Evolutionary conservation across 768 basidiomycete genomes (phyloP), one percentile per base, ranked within the genome.

Genomic region (Thelephora aurantiotincta): DNA sequence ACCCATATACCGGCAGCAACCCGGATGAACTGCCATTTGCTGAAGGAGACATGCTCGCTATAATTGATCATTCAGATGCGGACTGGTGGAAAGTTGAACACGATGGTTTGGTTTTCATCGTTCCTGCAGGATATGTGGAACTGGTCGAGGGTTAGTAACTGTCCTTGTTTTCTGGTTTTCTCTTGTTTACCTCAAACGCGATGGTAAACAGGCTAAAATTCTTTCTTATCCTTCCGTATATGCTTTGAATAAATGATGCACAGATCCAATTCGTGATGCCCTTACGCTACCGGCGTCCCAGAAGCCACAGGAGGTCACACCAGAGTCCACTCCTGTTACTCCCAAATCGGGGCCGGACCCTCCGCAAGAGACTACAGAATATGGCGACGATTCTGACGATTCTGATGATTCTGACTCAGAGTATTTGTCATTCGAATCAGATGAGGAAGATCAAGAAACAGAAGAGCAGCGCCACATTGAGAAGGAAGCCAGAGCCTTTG

Each of bases 71-170:
- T 43, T 74, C 74, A 47, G 96, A 97, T 54, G 71, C 68, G 46
- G 86, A 88, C 56, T 98, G 96, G 96, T 98, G 89, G 89, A 97
- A 93, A 68, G 84, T 82, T 35, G 93, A 97, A 66, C 75, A 76
- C 57, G 78, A 74, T 43, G 94, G 94, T 18, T 64, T 80, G 51
- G 79, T 96, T 46, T 87, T 84, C 66, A 80, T 92, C 58, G 91
- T 92, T 3, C 96, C 96, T 46, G 90, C 92, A 20, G 78, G 81
- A 16, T 98, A 98, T 63, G 62, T 99, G 61, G 86, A 94, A 65
- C 63, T 80, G 56, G 70, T 72, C 58, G 77, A 83, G 77, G 88
- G 94, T 94, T 82, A 94, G 93, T 94, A 64, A 55, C 57, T 63
- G 57, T 68, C 56, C 57, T 63, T 55, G 60, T 66, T 71, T 68